A percentile compares a stretch with the other conserved stretches of the same genome.
Conservation (phyloP, 805 yeast species). For the Schizosaccharomyces osmophilus region DNA sequence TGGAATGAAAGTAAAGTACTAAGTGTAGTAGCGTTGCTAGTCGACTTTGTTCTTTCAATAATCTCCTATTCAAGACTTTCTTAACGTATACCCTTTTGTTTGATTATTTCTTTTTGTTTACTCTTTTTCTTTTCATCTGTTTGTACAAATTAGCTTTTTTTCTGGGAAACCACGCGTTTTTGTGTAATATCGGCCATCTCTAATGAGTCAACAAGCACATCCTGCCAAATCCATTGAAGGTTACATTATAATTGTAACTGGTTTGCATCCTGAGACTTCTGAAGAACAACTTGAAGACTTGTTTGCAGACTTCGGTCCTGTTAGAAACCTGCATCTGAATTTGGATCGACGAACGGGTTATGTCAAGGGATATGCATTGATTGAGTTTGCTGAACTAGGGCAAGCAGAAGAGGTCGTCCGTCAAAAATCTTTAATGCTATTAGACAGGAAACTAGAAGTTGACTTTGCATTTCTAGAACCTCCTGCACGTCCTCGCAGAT, state of each 20-base stretch:
- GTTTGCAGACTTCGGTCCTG: conserved; percentile 20
- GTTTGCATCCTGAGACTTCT: conserved; percentile 22
- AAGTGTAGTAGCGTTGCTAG: too few relatives aligned
- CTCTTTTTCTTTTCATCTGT: too few relatives aligned
- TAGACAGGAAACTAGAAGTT: conserved; percentile 15
- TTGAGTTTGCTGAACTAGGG: conserved; percentile 15
- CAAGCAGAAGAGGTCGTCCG: conserved; percentile 17
- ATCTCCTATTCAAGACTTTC: too few relatives aligned
- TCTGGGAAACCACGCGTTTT: too few relatives aligned
- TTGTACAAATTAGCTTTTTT: too few relatives aligned
- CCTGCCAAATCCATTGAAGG: conserved; percentile 17
- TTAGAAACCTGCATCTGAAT: conserved; percentile 19
- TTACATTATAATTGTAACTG: conserved; percentile 19
- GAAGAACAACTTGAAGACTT: conserved; percentile 22
- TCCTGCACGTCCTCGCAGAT: neutral
- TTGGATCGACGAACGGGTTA: conserved; percentile 22
- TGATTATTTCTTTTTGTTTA: too few relatives aligned
- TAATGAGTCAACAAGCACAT: neutral
- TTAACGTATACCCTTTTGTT: too few relatives aligned
- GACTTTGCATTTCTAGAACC: conserved; percentile 20
- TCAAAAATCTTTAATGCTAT: conserved; percentile 13
- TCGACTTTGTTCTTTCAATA: too few relatives aligned
- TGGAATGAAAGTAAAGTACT: too few relatives aligned
- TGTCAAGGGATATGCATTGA: conserved; percentile 20
- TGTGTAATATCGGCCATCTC: neutral